Evolutionary conservation across 176 grass and related monocot species (phyloP).

Genomic region (Poa annua): DNA sequence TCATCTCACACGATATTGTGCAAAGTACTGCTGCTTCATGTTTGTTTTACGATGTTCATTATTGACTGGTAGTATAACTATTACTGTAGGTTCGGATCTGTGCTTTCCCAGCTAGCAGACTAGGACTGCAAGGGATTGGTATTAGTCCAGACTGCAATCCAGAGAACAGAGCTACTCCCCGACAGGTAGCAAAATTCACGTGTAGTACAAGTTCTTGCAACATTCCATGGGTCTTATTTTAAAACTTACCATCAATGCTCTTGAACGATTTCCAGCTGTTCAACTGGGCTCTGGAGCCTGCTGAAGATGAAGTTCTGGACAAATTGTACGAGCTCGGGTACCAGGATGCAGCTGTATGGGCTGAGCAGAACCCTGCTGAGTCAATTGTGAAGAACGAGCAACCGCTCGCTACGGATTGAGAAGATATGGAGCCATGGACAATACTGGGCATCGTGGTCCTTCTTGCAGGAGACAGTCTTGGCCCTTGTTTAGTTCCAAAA

Average conservation of each 20-base stretch:
- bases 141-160: constrained; percentile 95
- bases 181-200: constrained; percentile 64
- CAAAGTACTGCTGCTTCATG: neutral
- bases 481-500: constrained; percentile 6
- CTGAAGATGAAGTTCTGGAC: constrained; percentile 78
- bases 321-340: constrained; percentile 87
- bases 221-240: neutral
- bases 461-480: neutral
- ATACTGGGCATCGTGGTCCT: neutral
- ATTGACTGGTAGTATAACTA: neutral
- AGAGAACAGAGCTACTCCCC: constrained; percentile 77
- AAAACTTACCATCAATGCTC: neutral
- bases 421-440: neutral
- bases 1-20: neutral
- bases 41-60: neutral
- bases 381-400: constrained; percentile 37
- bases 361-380: constrained; percentile 58
- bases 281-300: constrained; percentile 96
- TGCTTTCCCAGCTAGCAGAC: constrained; percentile 65
- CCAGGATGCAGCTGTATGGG: constrained; percentile 78
- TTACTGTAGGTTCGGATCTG: constrained; percentile 71
- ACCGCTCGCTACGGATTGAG: constrained; percentile 30
- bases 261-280: constrained; percentile 72
- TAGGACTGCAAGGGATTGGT: constrained; percentile 77
- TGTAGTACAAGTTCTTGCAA: constrained; percentile 1